phyloP scores from a whole-genome alignment of 495 filamentous ascomycete genomes.

The Clavariopsis aquatica region DNA sequence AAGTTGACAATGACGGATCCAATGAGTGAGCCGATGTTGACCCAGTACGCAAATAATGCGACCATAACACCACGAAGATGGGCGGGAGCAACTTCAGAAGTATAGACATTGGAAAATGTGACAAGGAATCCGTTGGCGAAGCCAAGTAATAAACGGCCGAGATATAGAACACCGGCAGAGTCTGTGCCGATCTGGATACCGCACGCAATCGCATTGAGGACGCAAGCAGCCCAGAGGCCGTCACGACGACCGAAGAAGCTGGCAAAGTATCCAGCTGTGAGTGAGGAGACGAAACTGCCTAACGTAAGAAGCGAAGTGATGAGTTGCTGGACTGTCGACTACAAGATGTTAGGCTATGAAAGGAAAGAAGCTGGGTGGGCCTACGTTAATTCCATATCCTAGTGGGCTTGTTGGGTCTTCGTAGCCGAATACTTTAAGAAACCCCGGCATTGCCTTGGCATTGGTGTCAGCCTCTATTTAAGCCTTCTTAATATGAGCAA shows the following conservation, averaged over 20 bases:
- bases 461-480: slow-evolving; percentile 44
- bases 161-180: slow-evolving; percentile 15
- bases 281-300: slow-evolving; percentile 42
- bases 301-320: slow-evolving; percentile 27
- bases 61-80: slow-evolving; percentile 34
- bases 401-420: slow-evolving; percentile 44
- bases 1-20: slow-evolving; percentile 21
- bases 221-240: slow-evolving; percentile 27
- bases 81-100: slow-evolving; percentile 23
- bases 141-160: slow-evolving; percentile 29
- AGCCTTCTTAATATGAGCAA: slow-evolving; percentile 38
- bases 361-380: slow-evolving; percentile 12
- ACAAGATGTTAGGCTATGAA: not conserved
- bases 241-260: slow-evolving; percentile 40
- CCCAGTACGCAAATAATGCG: slow-evolving; percentile 24
- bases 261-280: slow-evolving; percentile 48
- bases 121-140: slow-evolving; percentile 30
- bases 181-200: slow-evolving; percentile 24
- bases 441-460: slow-evolving; percentile 51
- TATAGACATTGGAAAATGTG: slow-evolving; percentile 35
- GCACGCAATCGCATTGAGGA: slow-evolving; percentile 22
- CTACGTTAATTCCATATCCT: slow-evolving; percentile 57
- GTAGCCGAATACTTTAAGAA: slow-evolving; percentile 52
- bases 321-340: slow-evolving; percentile 39
- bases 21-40: slow-evolving; percentile 29